These are phyloP conservation scores for Oleoguttula mirabilis DNA, from an alignment of 495 filamentous ascomycete genomes.

Conservation along the genomic window DNA sequence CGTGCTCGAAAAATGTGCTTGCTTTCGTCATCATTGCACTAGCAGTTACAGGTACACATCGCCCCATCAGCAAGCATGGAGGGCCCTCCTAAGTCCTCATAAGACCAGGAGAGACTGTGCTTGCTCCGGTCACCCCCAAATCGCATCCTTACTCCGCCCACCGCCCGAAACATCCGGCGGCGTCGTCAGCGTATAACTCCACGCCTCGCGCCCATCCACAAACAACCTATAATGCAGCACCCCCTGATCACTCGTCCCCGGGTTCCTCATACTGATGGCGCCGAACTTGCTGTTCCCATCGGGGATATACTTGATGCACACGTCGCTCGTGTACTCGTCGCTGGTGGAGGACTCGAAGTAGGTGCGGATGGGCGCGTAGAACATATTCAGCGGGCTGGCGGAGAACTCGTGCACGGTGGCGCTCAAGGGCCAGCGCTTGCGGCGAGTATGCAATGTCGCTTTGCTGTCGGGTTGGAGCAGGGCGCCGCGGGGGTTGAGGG, in stretches of 20 bases:
- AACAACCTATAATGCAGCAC: constrained; percentile 71
- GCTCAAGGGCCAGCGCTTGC: constrained; percentile 39
- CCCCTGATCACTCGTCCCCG: constrained; percentile 29
- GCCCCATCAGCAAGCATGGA: too few species aligned
- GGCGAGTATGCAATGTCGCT: constrained; percentile 24
- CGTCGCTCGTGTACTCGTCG: constrained; percentile 18
- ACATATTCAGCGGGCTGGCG: constrained; percentile 72
- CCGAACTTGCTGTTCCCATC: constrained; percentile 87
- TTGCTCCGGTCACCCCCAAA: constrained; percentile 34
- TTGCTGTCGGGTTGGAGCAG: constrained; percentile 17
- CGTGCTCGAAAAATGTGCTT: too few species aligned
- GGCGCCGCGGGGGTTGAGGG: constrained; percentile 7
- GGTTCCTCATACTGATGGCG: constrained; percentile 65
- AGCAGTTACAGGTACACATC: too few species aligned
- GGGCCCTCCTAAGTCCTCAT: too few species aligned
- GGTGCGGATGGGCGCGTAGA: constrained; percentile 75
- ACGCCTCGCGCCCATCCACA: constrained; percentile 64
- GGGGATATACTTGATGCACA: constrained; percentile 53
- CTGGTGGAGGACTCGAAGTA: constrained; percentile 38
- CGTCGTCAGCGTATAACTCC: constrained; percentile 41
- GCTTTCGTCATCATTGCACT: too few species aligned
- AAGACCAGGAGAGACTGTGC: too few species aligned
- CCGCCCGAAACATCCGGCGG: constrained; percentile 24
- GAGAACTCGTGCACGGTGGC: constrained; percentile 75
- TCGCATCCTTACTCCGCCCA: constrained; percentile 27